Evolutionary conservation across 768 basidiomycete species (phyloP), one percentile per base, ranked within the genome.

Genomic region (Pulveroboletus sp.): DNA sequence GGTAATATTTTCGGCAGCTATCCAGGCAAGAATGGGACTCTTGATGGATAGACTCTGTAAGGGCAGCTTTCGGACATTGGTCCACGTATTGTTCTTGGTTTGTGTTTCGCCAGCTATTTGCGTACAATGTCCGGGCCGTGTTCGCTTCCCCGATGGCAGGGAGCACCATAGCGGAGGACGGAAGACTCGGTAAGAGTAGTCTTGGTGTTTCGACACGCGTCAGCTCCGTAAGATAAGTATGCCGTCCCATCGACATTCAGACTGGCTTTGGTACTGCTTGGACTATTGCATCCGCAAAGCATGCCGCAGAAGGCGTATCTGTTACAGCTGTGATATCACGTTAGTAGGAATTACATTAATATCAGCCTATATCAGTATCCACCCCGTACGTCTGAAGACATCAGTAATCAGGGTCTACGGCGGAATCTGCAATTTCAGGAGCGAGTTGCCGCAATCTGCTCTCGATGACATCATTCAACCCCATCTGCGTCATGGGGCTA

Each of bases 391-490:
- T 40, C 48, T 44, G 45, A 45, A 37, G 19, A 34, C 35, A 41
- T 63, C 45, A 60, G 43, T 37, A 33, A 25, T 11, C 50, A 60
- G 47, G 52, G 45, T 43, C 45, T 29, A 50, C 41, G 39, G 38
- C 55, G 29, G 41, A 51, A 42, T 55, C 53, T 17, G 42, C 43
- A 32, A 33, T 19, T n/a, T 46, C 51, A 31, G 53, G 33, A 13
- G 42, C 43, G 51, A 73, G 63, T 12, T 64, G 63, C 37, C 68
- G 62, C 40, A 64, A 46, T 9, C 73, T 68, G 20, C 57, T 60
- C 51, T 68, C 62, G 33, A 75, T 67, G 36, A 72, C 58, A 40
- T 51, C 52, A 46, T 75, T 75, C 52, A 75, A 65, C 21, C 51
- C 47, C 19, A 45, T 49, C 74, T 75, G 53, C 24, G 45, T 43